A percentile compares a stretch with the other conserved stretches of the same genome.
Evolutionary conservation across 1,284 basidiomycete species (phyloP).

Genomic region (Coniferiporia weirii): DNA sequence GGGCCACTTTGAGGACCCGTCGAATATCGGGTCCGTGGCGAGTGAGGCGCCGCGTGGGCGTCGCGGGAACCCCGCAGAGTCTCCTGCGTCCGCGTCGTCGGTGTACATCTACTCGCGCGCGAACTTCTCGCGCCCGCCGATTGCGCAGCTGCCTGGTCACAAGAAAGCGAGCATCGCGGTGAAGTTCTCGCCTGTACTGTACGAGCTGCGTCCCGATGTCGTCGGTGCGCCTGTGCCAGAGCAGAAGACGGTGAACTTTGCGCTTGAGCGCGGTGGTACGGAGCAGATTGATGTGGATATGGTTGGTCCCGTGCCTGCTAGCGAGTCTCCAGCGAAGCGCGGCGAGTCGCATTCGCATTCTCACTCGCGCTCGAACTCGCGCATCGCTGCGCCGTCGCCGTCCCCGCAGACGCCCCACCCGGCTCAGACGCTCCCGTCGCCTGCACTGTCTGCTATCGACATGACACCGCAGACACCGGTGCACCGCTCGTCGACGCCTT

Average conservation of each 20-base stretch:
- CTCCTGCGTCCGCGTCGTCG: conserved; percentile 42
- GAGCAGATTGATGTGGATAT: conserved; percentile 56
- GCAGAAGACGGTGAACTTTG: conserved; percentile 51
- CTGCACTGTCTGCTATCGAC: conserved; percentile 54
- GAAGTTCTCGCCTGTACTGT: conserved; percentile 89
- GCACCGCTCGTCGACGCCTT: conserved; percentile 24
- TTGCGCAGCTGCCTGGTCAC: conserved; percentile 94
- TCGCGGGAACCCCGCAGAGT: conserved; percentile 44
- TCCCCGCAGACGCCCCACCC: conserved; percentile 17
- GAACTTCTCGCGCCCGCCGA: conserved; percentile 86
- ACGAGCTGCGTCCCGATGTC: conserved; percentile 72
- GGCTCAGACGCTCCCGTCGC: conserved; percentile 40
- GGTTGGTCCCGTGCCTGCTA: conserved; percentile 13
- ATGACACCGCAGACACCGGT: conserved; percentile 49
- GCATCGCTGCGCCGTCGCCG: conserved; percentile 22
- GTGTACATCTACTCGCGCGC: conserved; percentile 96
- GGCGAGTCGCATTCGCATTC: not conserved
- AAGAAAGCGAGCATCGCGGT: conserved; percentile 94
- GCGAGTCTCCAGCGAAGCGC: not conserved
- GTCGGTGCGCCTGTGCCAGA: conserved; percentile 38
- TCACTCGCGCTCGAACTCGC: not conserved
- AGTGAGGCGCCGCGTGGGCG: conserved; percentile 44
- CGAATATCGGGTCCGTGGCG: conserved; percentile 40
- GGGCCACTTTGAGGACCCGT: conserved; percentile 91
- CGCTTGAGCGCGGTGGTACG: conserved; percentile 65